Conservation (phyloP, 352 stramenopile species). For the Pythium dissimile region DNA sequence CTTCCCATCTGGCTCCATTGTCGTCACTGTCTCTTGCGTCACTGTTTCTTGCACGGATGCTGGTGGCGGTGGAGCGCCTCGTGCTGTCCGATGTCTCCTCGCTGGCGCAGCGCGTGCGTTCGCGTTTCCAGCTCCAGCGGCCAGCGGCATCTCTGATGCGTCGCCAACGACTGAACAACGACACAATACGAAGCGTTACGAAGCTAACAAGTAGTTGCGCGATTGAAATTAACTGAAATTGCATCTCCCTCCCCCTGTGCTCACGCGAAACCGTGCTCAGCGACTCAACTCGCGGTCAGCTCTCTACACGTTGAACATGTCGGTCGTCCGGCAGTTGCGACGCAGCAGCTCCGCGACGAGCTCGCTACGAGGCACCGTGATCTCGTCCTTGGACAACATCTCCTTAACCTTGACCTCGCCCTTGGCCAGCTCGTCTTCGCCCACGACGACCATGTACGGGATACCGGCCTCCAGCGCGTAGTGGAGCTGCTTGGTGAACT, state of each 20-base stretch:
- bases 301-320: conserved; percentile 69
- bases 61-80: neutral
- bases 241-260: neutral
- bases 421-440: conserved; percentile 94
- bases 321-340: conserved; percentile 64
- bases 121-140: neutral
- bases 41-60: no score
- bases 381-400: conserved; percentile 91
- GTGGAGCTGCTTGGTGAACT: conserved; percentile 97
- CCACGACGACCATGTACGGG: conserved; percentile 97
- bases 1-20: no score
- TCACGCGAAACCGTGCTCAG: no score
- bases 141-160: conserved; percentile 5
- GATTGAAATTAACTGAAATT: neutral
- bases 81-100: neutral
- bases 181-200: no score
- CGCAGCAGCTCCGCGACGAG: conserved; percentile 69
- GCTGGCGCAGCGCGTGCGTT: neutral
- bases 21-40: no score
- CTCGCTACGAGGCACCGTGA: conserved; percentile 68
- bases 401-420: conserved; percentile 97
- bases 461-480: conserved; percentile 94
- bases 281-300: no score
- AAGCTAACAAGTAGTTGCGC: neutral
- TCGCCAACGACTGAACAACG: no score